Percentiles rank a stretch among this genome's conserved stretches.
These are phyloP conservation scores for Monosporascus sp. DNA, from an alignment of 2,329 filamentous ascomycete genomes.

Conservation along the genomic window DNA sequence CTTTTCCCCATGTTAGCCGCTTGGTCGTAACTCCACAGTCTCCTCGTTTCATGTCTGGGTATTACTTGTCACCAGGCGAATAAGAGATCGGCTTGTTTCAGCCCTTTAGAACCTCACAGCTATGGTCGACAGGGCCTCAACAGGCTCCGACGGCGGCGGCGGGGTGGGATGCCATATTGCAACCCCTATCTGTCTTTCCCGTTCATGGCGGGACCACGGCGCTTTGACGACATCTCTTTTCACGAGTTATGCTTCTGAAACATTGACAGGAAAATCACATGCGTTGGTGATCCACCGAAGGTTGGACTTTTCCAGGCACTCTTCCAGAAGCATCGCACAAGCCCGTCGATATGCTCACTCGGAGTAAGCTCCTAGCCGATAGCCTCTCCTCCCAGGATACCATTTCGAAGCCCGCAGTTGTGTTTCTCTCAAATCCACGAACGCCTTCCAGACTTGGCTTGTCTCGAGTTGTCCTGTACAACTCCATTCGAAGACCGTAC, in stretches of 20 bases:
- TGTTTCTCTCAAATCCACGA: neutral
- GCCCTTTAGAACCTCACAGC: neutral
- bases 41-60: neutral
- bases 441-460: no score
- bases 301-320: neutral
- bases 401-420: neutral
- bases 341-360: neutral
- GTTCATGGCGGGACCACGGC: neutral
- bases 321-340: neutral
- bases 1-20: neutral
- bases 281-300: neutral
- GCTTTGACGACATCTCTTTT: neutral
- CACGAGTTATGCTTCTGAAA: neutral
- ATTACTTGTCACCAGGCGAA: neutral
- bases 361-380: neutral
- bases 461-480: neutral
- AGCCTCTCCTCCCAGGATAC: neutral
- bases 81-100: conserved; percentile 1
- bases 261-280: neutral
- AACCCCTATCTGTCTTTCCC: neutral
- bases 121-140: neutral
- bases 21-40: neutral
- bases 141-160: neutral
- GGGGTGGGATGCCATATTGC: no score
- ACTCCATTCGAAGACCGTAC: neutral